Evolutionary conservation across 495 filamentous ascomycete species (phyloP).

Genomic region (Penicillium lagena): DNA sequence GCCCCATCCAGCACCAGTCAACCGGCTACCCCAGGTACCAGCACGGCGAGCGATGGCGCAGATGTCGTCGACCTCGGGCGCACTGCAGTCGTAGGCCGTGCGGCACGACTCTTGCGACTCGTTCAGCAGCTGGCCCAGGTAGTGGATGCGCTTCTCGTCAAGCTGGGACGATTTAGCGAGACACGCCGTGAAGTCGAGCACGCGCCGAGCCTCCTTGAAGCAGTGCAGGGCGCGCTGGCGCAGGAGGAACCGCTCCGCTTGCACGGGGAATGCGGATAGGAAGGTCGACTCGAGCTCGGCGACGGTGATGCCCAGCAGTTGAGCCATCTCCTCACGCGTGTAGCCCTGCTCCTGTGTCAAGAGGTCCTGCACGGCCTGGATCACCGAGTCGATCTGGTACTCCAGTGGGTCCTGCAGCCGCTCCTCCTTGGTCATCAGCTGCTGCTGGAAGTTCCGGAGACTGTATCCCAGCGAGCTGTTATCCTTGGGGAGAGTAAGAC

Average conservation of each 20-base stretch:
- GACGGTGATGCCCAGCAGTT: constrained; percentile 60
- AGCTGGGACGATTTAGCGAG: constrained; percentile 48
- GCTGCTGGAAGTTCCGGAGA: constrained; percentile 78
- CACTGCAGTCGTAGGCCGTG: constrained; percentile 82
- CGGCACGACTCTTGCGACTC: constrained; percentile 82
- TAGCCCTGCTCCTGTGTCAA: constrained; percentile 75
- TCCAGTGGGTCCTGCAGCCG: constrained; percentile 48
- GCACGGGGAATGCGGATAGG: constrained; percentile 79
- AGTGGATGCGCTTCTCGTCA: constrained; percentile 54
- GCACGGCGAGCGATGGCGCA: constrained; percentile 70
- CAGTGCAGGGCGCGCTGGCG: constrained; percentile 84
- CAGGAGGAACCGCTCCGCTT: constrained; percentile 82
- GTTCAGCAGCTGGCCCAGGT: constrained; percentile 81
- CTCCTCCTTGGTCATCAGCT: constrained; percentile 62
- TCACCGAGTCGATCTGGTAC: constrained; percentile 62
- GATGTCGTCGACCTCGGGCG: constrained; percentile 80
- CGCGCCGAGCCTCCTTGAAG: constrained; percentile 81
- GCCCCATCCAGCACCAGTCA: constrained; percentile 96
- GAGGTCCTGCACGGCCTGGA: constrained; percentile 54
- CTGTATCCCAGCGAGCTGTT: constrained; percentile 77
- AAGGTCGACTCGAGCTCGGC: constrained; percentile 65
- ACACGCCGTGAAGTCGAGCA: constrained; percentile 72
- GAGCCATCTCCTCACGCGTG: constrained; percentile 79
- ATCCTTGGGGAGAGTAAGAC: constrained; percentile 66
- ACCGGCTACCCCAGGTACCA: constrained; percentile 75